phyloP scores from a whole-genome alignment of 73 alveolate genomes.

The Uronychia setigera region DNA sequence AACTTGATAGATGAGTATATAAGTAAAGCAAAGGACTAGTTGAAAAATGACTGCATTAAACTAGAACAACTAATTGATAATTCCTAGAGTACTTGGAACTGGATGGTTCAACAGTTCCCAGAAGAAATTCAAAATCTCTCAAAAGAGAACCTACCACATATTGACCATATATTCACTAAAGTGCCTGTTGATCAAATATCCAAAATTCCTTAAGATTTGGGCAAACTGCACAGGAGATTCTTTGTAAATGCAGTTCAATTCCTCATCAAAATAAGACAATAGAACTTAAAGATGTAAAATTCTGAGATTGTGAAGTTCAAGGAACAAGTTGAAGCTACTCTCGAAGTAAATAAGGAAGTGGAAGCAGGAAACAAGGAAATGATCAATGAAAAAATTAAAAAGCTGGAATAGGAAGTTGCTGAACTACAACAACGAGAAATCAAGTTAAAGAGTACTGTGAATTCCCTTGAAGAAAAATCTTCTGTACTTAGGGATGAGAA shows the following conservation, averaged over 20 bases:
- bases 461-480: neutral
- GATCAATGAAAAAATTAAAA: neutral
- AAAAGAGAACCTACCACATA: neutral
- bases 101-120: neutral
- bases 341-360: neutral
- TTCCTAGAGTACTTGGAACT: neutral
- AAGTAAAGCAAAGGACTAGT: too few species aligned
- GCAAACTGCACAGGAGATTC: neutral
- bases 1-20: too few species aligned
- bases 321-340: neutral
- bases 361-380: neutral
- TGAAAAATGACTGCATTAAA: neutral
- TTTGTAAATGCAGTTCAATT: neutral
- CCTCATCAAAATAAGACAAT: neutral
- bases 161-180: neutral
- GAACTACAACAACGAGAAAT: neutral
- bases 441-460: neutral
- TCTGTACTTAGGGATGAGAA: neutral
- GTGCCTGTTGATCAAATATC: neutral
- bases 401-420: neutral
- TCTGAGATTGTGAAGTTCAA: neutral
- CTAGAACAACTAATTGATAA: neutral
- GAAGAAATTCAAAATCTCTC: neutral
- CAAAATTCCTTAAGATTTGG: neutral
- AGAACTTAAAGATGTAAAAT: neutral